phyloP scores from a whole-genome alignment of 176 grass and related monocot genomes.

The Zea luxurians region DNA sequence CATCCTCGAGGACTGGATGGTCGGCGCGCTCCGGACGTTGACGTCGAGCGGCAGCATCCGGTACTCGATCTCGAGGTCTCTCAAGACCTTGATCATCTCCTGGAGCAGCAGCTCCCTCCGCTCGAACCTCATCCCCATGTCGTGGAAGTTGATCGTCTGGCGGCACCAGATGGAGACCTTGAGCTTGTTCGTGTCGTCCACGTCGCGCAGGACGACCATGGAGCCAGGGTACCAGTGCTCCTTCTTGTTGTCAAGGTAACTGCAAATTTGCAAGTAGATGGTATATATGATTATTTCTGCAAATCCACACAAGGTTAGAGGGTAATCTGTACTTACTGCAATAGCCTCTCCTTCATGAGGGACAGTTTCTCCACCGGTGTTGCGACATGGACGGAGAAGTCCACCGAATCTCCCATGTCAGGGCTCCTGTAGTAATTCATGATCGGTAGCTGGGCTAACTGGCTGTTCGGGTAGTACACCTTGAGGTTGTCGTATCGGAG shows the following conservation, averaged over 20 bases:
- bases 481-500: slow-evolving; percentile 91
- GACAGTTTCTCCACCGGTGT: slow-evolving; percentile 80
- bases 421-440: slow-evolving; percentile 93
- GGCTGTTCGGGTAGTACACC: slow-evolving; percentile 77
- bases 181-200: slow-evolving; percentile 76
- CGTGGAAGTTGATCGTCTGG: slow-evolving; percentile 89
- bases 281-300: too few species aligned
- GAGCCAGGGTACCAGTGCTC: slow-evolving; percentile 91
- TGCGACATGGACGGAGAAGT: slow-evolving; percentile 74
- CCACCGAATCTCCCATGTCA: slow-evolving; percentile 86
- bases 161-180: slow-evolving; percentile 81
- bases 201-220: slow-evolving; percentile 71
- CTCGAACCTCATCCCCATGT: slow-evolving; percentile 70
- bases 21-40: slow-evolving; percentile 64
- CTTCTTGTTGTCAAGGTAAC: slow-evolving; percentile 89
- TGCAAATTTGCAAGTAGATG: slow-evolving; percentile 8
- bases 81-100: slow-evolving; percentile 83
- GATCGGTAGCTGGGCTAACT: slow-evolving; percentile 65
- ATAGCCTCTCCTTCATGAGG: slow-evolving; percentile 80
- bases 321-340: slow-evolving; percentile 48
- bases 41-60: slow-evolving; percentile 76
- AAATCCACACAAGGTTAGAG: too few species aligned
- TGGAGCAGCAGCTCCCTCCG: slow-evolving; percentile 81
- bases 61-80: slow-evolving; percentile 86
- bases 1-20: slow-evolving; percentile 53